Percentiles rank a stretch among this genome's conserved stretches.
Evolutionary conservation across 2,329 filamentous ascomycete species (phyloP).

Genomic region (Metarhizium brunneum): DNA sequence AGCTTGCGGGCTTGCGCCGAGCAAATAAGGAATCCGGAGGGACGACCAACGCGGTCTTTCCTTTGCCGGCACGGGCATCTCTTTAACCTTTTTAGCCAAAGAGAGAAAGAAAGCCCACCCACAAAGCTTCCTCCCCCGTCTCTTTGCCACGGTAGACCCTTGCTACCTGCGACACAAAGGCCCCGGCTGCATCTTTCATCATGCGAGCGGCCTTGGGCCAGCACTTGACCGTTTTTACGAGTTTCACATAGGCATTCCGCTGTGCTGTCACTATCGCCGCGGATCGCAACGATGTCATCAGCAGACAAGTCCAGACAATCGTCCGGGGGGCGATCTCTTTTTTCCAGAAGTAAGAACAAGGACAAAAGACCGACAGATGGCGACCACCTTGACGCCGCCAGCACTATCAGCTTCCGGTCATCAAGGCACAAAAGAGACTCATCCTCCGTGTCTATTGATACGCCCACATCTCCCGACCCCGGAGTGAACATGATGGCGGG

Average conservation of each 20-base stretch:
- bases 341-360: constrained; percentile 80
- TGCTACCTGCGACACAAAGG: constrained; percentile 6
- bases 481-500: constrained; percentile 69
- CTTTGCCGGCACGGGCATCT: neutral
- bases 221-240: constrained; percentile 23
- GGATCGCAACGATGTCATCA: constrained; percentile 42
- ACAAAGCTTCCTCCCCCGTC: neutral
- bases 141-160: constrained; percentile 3
- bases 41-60: neutral
- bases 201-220: constrained; percentile 31
- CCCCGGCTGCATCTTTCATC: constrained; percentile 16
- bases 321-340: constrained; percentile 68
- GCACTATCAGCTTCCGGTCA: constrained; percentile 54
- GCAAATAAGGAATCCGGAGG: neutral
- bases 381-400: constrained; percentile 50
- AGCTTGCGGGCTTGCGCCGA: neutral
- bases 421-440: constrained; percentile 69
- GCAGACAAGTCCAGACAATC: constrained; percentile 76
- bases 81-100: neutral
- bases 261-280: neutral
- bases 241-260: constrained; percentile 17
- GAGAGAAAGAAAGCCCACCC: neutral
- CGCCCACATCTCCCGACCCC: constrained; percentile 52
- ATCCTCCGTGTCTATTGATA: constrained; percentile 63
- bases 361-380: constrained; percentile 52